These are phyloP conservation scores for Candida schatavii DNA, from an alignment of 805 yeast genomes.

Conservation along the genomic window DNA sequence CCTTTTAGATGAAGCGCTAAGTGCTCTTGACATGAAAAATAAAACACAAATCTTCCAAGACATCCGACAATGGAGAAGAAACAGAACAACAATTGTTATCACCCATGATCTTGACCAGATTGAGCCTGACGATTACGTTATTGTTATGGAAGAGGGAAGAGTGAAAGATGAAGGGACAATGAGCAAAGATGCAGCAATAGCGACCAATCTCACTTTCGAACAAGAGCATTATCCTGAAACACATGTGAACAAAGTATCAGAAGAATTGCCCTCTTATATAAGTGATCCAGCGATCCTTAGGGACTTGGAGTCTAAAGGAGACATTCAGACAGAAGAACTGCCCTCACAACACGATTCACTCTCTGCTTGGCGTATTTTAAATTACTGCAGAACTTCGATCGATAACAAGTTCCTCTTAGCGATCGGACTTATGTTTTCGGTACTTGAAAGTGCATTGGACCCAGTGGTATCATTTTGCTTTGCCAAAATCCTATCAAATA, in stretches of 20 bases:
- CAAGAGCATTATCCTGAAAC: too few relatives aligned
- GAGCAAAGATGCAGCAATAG: neutral
- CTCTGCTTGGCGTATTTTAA: slow-evolving; percentile 22
- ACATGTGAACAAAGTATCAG: too few relatives aligned
- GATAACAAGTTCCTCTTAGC: slow-evolving; percentile 18
- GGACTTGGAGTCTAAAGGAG: slow-evolving; percentile 15
- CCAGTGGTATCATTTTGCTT: slow-evolving; percentile 81
- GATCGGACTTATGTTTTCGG: slow-evolving; percentile 53
- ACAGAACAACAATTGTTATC: slow-evolving; percentile 73
- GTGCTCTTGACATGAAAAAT: slow-evolving; percentile 67
- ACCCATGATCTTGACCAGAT: slow-evolving; percentile 76
- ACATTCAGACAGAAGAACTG: slow-evolving; percentile 9
- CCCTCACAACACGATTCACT: too few relatives aligned
- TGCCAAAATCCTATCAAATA: slow-evolving; percentile 63
- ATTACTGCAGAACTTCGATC: slow-evolving; percentile 20
- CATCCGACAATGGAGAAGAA: slow-evolving; percentile 58
- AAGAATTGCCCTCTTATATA: slow-evolving; percentile 8
- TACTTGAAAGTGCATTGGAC: slow-evolving; percentile 58
- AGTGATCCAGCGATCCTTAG: slow-evolving; percentile 21
- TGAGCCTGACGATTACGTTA: slow-evolving; percentile 52
- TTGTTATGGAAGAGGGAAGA: slow-evolving; percentile 57
- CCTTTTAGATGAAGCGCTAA: slow-evolving; percentile 80
- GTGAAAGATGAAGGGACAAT: slow-evolving; percentile 27
- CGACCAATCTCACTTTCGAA: neutral
- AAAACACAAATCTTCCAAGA: slow-evolving; percentile 46